phyloP scores from a whole-genome alignment of 2,329 filamentous ascomycete species.

The Aspergillus ruber region DNA sequence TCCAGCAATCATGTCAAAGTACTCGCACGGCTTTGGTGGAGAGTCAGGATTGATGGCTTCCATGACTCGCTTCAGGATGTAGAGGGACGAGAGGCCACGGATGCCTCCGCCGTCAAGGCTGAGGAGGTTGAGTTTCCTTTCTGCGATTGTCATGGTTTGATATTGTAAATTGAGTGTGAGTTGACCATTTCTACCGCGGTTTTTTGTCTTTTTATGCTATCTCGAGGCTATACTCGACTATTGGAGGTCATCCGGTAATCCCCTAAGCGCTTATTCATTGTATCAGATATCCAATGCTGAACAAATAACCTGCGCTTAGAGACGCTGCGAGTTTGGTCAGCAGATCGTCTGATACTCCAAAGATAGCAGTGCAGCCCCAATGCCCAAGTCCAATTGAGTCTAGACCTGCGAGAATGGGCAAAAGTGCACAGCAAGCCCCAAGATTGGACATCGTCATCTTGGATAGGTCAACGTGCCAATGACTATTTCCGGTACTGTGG shows the following conservation, averaged over 20 bases:
- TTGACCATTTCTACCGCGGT: not conserved
- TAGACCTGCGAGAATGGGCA: not conserved
- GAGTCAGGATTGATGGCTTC: constrained; percentile 20
- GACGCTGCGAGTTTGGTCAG: not conserved
- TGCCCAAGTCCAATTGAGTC: not conserved
- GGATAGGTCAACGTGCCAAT: not conserved
- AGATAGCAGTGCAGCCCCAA: not conserved
- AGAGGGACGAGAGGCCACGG: constrained; percentile 32
- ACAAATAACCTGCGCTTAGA: not conserved
- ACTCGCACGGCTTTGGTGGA: constrained; percentile 29
- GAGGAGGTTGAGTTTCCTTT: constrained; percentile 4
- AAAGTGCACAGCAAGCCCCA: not conserved
- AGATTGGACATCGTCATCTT: not conserved
- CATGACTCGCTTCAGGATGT: constrained; percentile 33
- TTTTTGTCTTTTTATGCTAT: not conserved
- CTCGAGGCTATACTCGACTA: not conserved
- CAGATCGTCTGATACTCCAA: not conserved
- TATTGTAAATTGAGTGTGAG: not conserved
- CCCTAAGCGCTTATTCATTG: not conserved
- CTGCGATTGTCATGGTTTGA: not conserved
- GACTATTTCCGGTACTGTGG: not conserved
- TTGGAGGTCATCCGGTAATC: too few species aligned
- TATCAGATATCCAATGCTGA: not conserved
- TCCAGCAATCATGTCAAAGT: constrained; percentile 38
- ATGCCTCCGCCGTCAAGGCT: constrained; percentile 37